A percentile compares a stretch with the other conserved stretches of the same genome.
phyloP scores from a whole-genome alignment of 2,329 filamentous ascomycete genomes.

The Alternaria sp. region DNA sequence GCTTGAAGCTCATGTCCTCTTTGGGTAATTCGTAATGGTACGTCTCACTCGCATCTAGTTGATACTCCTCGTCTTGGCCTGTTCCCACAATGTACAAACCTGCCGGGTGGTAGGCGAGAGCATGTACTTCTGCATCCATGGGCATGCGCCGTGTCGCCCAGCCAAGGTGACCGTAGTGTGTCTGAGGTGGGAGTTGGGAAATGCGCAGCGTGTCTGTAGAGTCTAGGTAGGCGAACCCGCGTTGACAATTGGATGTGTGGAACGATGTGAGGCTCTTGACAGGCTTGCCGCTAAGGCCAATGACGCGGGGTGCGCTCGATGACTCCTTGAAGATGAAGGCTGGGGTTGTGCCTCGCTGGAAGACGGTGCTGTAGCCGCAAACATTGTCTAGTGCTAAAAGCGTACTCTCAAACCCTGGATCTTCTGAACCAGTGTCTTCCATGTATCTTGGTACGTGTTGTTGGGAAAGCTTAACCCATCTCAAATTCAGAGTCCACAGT shows the following conservation, averaged over 20 bases:
- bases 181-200: conserved; percentile 72
- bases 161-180: conserved; percentile 76
- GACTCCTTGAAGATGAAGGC: conserved; percentile 84
- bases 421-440: conserved; percentile 58
- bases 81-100: conserved; percentile 81
- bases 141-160: conserved; percentile 77
- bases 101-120: conserved; percentile 79
- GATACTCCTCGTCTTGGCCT: conserved; percentile 71
- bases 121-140: conserved; percentile 73
- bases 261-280: conserved; percentile 78
- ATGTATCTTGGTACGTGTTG: conserved; percentile 68
- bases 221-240: conserved; percentile 79
- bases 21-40: conserved; percentile 81
- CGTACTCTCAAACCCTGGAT: conserved; percentile 57
- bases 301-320: conserved; percentile 76
- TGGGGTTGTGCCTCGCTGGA: conserved; percentile 80
- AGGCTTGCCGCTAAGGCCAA: conserved; percentile 73
- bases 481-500: conserved; percentile 66
- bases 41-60: conserved; percentile 82
- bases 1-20: conserved; percentile 67
- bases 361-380: conserved; percentile 81
- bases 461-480: conserved; percentile 80
- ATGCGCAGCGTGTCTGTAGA: conserved; percentile 73
- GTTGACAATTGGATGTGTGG: conserved; percentile 77
- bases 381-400: conserved; percentile 70